These are phyloP conservation scores for Candolleomyces efflorescens DNA, from an alignment of 768 basidiomycete genomes.

Conservation along the genomic window DNA sequence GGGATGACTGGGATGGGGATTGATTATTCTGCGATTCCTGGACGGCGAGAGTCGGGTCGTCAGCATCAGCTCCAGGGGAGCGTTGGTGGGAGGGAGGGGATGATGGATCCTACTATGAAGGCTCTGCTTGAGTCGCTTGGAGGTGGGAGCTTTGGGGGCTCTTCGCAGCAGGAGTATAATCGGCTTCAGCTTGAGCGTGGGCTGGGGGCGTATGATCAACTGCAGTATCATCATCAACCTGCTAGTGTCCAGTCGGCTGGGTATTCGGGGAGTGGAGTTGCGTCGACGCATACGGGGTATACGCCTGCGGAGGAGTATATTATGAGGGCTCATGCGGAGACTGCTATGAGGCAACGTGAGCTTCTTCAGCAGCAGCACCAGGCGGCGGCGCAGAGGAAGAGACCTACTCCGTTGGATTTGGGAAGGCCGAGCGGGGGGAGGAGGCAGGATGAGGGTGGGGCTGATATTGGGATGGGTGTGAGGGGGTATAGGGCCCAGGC, in stretches of 20 bases:
- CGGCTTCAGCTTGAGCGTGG: background rate
- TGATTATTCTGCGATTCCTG: constrained; percentile 36
- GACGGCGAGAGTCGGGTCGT: constrained; percentile 8
- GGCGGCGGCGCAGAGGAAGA: constrained; percentile 7
- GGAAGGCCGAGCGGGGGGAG: background rate
- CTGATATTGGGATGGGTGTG: constrained; percentile 15
- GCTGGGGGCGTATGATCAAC: background rate
- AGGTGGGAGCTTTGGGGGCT: background rate
- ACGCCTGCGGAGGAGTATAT: constrained; percentile 68
- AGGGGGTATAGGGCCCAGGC: constrained; percentile 4
- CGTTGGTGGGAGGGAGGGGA: background rate
- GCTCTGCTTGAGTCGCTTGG: background rate
- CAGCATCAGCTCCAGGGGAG: background rate
- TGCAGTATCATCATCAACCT: background rate
- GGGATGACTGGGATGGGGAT: constrained; percentile 11
- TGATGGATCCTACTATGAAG: constrained; percentile 8
- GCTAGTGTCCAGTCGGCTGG: background rate
- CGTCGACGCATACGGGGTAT: constrained; percentile 41
- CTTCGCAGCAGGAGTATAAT: constrained; percentile 5
- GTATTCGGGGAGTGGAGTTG: constrained; percentile 7
- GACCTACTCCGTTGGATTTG: constrained; percentile 9
- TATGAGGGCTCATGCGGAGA: constrained; percentile 49
- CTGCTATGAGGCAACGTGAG: constrained; percentile 24
- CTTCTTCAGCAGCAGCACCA: constrained; percentile 18
- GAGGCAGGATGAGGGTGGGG: constrained; percentile 1